phyloP scores from a whole-genome alignment of 805 yeast species.

The Pichia thaimueangensis region DNA sequence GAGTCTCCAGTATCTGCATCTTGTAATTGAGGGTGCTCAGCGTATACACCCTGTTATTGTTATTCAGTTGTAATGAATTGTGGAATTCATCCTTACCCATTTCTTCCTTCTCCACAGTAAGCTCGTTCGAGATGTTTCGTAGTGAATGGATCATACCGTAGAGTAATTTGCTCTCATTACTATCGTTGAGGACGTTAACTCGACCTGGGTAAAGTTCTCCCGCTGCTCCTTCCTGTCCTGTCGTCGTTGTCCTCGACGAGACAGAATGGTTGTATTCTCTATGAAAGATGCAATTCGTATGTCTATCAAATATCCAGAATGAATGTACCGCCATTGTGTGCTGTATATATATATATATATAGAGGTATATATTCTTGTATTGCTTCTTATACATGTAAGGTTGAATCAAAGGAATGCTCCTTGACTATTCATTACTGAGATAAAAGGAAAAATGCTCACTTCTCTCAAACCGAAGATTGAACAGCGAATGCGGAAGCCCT shows the following conservation, averaged over 20 bases:
- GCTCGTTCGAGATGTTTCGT: conserved; percentile 50
- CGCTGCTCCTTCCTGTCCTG: not conserved
- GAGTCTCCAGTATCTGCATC: conserved; percentile 28
- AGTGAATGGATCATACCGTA: conserved; percentile 83
- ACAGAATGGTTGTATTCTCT: conserved; percentile 47
- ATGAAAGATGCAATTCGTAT: conserved; percentile 80
- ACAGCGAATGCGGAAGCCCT: too few relatives aligned
- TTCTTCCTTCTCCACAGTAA: not conserved
- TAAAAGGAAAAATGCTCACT: too few relatives aligned
- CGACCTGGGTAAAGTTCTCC: conserved; percentile 2
- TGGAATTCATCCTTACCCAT: not conserved
- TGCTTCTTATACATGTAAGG: too few relatives aligned
- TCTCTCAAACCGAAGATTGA: too few relatives aligned
- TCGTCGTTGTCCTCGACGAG: not conserved
- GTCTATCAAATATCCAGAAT: conserved; percentile 87
- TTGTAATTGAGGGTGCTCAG: conserved; percentile 18
- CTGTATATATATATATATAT: too few relatives aligned
- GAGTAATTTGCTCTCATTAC: conserved; percentile 70
- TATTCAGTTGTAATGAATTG: not conserved
- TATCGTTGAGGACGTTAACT: conserved; percentile 33
- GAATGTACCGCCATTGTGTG: conserved; percentile 73
- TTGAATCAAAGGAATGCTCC: too few relatives aligned
- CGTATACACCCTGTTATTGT: conserved; percentile 1
- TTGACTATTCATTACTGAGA: too few relatives aligned
- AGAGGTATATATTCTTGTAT: too few relatives aligned